Evolutionary conservation across 129 eudicot species (phyloP).

Genomic region (Flaveria bidentis): DNA sequence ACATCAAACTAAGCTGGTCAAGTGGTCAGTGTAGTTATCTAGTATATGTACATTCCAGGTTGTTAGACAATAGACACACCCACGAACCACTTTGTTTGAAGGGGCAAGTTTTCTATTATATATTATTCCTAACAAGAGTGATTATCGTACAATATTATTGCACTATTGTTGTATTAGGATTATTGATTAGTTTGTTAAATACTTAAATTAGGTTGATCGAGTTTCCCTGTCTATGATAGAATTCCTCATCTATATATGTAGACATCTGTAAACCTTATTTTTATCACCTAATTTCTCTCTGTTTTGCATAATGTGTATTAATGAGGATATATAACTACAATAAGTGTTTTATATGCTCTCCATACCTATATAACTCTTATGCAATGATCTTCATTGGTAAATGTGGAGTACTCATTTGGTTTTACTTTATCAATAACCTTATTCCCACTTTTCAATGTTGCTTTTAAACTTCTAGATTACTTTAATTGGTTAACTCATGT

Average conservation of each 20-base stretch:
- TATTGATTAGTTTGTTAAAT: not conserved
- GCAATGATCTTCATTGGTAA: not conserved
- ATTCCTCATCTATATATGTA: not conserved
- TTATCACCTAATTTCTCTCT: not conserved
- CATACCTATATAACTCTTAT: not conserved
- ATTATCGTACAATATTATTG: not conserved
- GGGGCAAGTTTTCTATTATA: not conserved
- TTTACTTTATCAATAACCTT: conserved; percentile 8
- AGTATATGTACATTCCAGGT: not conserved
- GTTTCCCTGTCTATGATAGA: not conserved
- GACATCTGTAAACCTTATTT: not conserved
- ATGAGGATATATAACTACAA: not conserved
- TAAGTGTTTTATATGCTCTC: not conserved
- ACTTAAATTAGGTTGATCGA: not conserved
- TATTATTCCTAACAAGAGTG: too few species aligned
- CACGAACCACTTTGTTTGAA: conserved; percentile 1
- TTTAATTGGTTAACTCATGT: not conserved
- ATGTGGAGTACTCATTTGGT: not conserved
- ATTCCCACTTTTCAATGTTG: not conserved
- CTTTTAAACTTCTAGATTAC: not conserved
- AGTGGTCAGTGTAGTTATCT: not conserved
- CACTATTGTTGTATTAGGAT: not conserved
- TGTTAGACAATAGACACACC: not conserved
- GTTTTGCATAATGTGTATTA: not conserved
- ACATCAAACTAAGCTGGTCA: not conserved